A percentile compares a stretch with the other conserved stretches of the same genome.
phyloP scores from a whole-genome alignment of 1,284 basidiomycete genomes.

The Ustanciosporium gigantosporum region DNA sequence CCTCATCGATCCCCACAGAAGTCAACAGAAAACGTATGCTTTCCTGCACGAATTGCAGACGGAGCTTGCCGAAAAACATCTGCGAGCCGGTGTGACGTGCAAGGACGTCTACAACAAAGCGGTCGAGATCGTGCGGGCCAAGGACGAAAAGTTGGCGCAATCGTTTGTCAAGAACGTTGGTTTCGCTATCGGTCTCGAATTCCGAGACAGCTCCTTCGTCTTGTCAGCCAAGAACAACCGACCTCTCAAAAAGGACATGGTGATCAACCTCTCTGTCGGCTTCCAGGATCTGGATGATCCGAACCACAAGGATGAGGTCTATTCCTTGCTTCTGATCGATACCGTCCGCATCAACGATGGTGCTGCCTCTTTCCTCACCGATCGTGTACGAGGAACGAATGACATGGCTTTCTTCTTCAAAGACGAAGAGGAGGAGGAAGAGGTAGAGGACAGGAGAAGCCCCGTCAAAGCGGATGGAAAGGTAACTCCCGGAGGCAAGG shows the following conservation, averaged over 20 bases:
- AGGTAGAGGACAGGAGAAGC: slow-evolving; percentile 29
- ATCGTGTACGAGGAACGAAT: slow-evolving; percentile 68
- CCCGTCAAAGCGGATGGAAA: slow-evolving; percentile 37
- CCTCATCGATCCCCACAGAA: slow-evolving; percentile 86
- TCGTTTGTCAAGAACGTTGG: slow-evolving; percentile 87
- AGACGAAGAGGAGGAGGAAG: slow-evolving; percentile 54
- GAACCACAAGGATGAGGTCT: slow-evolving; percentile 73
- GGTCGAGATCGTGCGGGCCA: slow-evolving; percentile 73
- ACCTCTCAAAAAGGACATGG: slow-evolving; percentile 77
- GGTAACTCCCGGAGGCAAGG: slow-evolving; percentile 52
- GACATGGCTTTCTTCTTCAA: slow-evolving; percentile 84
- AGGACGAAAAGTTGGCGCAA: slow-evolving; percentile 79
- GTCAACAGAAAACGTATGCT: slow-evolving; percentile 70
- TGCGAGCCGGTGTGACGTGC: slow-evolving; percentile 78
- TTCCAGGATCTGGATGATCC: slow-evolving; percentile 76
- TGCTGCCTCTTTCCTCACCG: slow-evolving; percentile 70
- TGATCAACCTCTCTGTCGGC: slow-evolving; percentile 80
- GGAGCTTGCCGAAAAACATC: slow-evolving; percentile 71
- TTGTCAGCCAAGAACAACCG: slow-evolving; percentile 79
- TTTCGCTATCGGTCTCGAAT: slow-evolving; percentile 77
- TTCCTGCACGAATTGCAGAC: slow-evolving; percentile 78
- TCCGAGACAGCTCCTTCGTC: slow-evolving; percentile 84
- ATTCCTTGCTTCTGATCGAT: slow-evolving; percentile 86
- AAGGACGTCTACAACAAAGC: slow-evolving; percentile 82
- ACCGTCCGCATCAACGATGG: slow-evolving; percentile 80